phyloP scores from a whole-genome alignment of 1,284 basidiomycete genomes.

The Coriolopsis trogii region DNA sequence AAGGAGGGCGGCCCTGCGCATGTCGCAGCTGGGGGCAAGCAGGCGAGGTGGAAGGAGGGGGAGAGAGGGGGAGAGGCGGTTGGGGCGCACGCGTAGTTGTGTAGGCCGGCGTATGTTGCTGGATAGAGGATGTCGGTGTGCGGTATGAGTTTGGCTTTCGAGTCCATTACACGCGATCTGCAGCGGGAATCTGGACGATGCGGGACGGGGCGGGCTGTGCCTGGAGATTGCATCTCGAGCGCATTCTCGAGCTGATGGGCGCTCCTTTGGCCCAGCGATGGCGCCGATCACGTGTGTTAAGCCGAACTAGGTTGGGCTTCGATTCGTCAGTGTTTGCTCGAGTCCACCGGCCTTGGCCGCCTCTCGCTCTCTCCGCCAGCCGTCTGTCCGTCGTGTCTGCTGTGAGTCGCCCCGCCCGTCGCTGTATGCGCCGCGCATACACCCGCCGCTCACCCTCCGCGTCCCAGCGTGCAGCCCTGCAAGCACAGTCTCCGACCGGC shows the following conservation, averaged over 20 bases:
- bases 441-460: not conserved
- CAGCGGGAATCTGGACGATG: slow-evolving; percentile 10
- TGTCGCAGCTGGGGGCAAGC: slow-evolving; percentile 22
- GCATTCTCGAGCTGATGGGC: not conserved
- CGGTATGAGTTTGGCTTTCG: too few relatives aligned
- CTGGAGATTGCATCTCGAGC: slow-evolving; percentile 20
- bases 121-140: too few relatives aligned
- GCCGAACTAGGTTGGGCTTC: too few relatives aligned
- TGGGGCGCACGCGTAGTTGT: slow-evolving; percentile 11
- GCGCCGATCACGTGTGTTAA: slow-evolving; percentile 27
- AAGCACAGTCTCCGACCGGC: too few relatives aligned
- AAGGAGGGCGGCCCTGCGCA: slow-evolving; percentile 20
- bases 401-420: not conserved
- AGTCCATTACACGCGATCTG: too few relatives aligned
- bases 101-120: too few relatives aligned
- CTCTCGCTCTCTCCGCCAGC: too few relatives aligned
- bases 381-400: too few relatives aligned
- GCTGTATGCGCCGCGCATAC: too few relatives aligned
- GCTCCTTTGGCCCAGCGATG: not conserved
- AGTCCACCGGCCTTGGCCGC: too few relatives aligned
- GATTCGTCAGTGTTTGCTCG: too few relatives aligned
- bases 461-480: not conserved
- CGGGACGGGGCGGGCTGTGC: slow-evolving; percentile 1
- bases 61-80: slow-evolving; percentile 23
- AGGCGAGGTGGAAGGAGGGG: slow-evolving; percentile 30